phyloP scores from a whole-genome alignment of 306 rosid species.

The Vigna trinervia region DNA sequence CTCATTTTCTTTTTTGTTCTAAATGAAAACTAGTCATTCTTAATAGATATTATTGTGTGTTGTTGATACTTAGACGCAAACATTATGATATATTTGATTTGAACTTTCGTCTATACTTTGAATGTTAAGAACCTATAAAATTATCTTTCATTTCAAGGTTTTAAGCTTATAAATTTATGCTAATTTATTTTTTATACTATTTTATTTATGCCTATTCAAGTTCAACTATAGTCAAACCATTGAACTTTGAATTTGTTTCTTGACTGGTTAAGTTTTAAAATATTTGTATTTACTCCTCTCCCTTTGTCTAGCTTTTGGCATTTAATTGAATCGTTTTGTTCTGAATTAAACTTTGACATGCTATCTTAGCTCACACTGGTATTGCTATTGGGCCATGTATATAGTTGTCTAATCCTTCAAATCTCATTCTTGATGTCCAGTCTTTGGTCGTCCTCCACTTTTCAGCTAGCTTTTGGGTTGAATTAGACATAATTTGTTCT shows the following conservation, averaged over 20 bases:
- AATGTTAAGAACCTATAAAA: background rate
- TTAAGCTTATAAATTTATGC: background rate
- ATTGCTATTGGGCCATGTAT: background rate
- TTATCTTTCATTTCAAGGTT: background rate
- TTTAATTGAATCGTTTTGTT: conserved; percentile 1
- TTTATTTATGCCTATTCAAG: background rate
- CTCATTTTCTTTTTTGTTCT: background rate
- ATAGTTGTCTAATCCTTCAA: conserved; percentile 1
- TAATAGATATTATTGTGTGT: background rate
- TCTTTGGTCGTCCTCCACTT: background rate
- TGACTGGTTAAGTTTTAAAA: background rate
- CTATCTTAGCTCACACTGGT: conserved; percentile 12
- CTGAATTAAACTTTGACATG: background rate
- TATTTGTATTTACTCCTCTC: background rate
- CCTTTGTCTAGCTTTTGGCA: background rate
- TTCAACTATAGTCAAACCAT: background rate
- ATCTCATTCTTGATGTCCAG: conserved; percentile 16
- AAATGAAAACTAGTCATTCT: background rate
- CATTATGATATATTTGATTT: background rate
- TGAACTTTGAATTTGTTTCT: background rate
- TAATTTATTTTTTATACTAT: background rate
- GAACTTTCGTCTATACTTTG: background rate
- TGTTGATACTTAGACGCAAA: background rate
- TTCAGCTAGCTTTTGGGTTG: conserved; percentile 3
- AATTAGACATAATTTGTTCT: conserved; percentile 26